phyloP scores from a whole-genome alignment of 2,329 filamentous ascomycete genomes.

The Canariomyces notabilis region DNA sequence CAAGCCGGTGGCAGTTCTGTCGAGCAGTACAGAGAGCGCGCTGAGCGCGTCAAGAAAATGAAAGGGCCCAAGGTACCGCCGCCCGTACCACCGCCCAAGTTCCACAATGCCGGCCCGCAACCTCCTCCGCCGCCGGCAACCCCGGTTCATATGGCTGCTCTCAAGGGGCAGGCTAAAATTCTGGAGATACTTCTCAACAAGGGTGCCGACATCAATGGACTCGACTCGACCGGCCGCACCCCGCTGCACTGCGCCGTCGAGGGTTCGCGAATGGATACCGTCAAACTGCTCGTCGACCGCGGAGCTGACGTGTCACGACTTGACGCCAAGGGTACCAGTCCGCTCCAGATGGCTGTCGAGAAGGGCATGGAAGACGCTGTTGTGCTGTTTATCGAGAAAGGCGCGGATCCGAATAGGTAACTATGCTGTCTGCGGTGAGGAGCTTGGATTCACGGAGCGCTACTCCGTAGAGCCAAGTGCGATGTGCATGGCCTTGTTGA shows the following conservation, averaged over 20 bases:
- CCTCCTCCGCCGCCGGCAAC: constrained; percentile 12
- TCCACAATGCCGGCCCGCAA: constrained; percentile 14
- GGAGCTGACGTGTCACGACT: constrained; percentile 17
- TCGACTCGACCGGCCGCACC: constrained; percentile 19
- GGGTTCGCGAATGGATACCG: constrained; percentile 14
- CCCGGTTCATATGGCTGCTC: constrained; percentile 21
- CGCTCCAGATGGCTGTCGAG: constrained; percentile 19
- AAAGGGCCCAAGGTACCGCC: constrained; percentile 6
- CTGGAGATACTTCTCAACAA: constrained; percentile 20
- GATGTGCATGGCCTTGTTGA: too few relatives aligned
- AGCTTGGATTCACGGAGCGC: neutral
- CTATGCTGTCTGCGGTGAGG: neutral
- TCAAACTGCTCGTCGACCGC: constrained; percentile 16
- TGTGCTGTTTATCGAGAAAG: constrained; percentile 20
- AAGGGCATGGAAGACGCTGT: constrained; percentile 23
- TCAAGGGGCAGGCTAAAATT: constrained; percentile 22
- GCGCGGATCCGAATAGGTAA: constrained; percentile 20
- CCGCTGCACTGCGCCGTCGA: constrained; percentile 22
- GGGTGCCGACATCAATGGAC: constrained; percentile 18
- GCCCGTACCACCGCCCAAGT: constrained; percentile 18
- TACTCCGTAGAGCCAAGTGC: too few relatives aligned
- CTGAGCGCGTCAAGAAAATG: constrained; percentile 9
- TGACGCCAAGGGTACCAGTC: constrained; percentile 15
- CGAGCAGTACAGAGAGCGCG: constrained; percentile 17
- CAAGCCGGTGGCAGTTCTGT: constrained; percentile 9